Evolutionary conservation across 176 grass and related monocot species (phyloP).

Genomic region (Melocanna baccifera): DNA sequence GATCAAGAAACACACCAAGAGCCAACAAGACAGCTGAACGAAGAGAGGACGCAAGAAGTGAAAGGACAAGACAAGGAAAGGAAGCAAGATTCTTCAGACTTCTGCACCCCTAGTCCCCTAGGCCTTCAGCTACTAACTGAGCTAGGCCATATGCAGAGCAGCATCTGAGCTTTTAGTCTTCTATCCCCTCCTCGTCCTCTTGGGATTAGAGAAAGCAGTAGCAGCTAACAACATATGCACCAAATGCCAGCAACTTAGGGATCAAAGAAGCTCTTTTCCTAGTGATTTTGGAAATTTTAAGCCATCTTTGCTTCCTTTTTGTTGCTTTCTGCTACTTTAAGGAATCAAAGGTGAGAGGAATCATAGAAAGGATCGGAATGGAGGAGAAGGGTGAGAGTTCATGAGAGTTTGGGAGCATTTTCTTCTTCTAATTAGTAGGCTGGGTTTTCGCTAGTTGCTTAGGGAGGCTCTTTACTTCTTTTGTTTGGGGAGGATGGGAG

Average conservation of each 20-base stretch:
- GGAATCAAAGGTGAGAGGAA: not conserved
- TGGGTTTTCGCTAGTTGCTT: conserved; percentile 27
- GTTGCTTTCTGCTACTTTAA: conserved; percentile 20
- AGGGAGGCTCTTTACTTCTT: conserved; percentile 8
- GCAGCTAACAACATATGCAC: not conserved
- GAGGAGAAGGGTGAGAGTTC: not conserved
- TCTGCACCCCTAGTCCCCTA: conserved; percentile 22
- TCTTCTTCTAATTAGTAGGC: not conserved
- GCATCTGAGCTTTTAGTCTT: conserved; percentile 21
- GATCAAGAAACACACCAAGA: conserved; percentile 25
- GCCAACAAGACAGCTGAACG: not conserved
- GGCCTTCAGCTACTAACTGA: conserved; percentile 21
- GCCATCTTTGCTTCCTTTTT: not conserved
- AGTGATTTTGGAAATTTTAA: conserved; percentile 19
- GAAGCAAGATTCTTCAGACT: conserved; percentile 35
- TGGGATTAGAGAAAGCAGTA: conserved; percentile 25
- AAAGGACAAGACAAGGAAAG: conserved; percentile 11
- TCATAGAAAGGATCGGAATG: not conserved
- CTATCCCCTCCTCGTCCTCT: conserved; percentile 1
- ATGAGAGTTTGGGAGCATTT: not conserved
- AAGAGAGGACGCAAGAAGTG: not conserved
- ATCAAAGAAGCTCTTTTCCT: conserved; percentile 42
- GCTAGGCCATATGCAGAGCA: conserved; percentile 17
- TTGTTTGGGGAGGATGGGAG: conserved; percentile 25
- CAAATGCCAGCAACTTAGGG: conserved; percentile 29